Evolutionary conservation across 2,329 filamentous ascomycete genomes (phyloP), one percentile per base, ranked within the genome.

Genomic region (Cytospora chrysosperma): DNA sequence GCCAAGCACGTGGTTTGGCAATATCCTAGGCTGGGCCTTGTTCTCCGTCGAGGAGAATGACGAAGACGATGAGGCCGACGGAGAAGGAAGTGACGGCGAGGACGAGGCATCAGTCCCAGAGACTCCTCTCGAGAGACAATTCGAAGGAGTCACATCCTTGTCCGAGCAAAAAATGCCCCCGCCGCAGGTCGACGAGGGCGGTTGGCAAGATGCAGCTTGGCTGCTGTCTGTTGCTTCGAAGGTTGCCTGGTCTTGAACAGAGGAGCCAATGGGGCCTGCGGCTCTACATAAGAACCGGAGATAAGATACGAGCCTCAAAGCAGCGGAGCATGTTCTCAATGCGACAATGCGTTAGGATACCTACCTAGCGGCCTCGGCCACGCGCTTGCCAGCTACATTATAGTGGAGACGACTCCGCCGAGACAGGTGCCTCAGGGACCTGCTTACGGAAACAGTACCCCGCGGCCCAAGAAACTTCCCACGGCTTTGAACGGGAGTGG

Each of bases 141-240:
- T 77, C 28, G 79, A 79, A 67, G 78, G 78, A 51, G 72, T 79
- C 58, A 73, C 77, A 3, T 76, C 72, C 32, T 62, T 72, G n/a
- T 72, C 77, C 0, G 77, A 81, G 55, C 81, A 83, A 56, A 74
- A 74, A 12, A 75, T 87, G 47, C 78, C 79, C 24, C 77, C 81
- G 13, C 71, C 83, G 71, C 80, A 80, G 50, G 76, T 79, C 10
- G 81, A 88, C 58, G 81, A 85, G 51, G 85, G 85, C 19, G 82
- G 82, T 10, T 89, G 87, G 87, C 81, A 84, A 63, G 88, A 90
- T 73, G 87, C 86, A 28, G 86, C 86, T 19, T 90, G 87, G 88
- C 74, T 90, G 54, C 74, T 90, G 61, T 87, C 82, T 67, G 85
- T 90, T 67, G 87, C 86, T 13, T 82, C 82, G 28, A 87, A 85